Base-by-base conservation (phyloP, 2,329 filamentous ascomycete species). In the Diaporthe sp. region DNA sequence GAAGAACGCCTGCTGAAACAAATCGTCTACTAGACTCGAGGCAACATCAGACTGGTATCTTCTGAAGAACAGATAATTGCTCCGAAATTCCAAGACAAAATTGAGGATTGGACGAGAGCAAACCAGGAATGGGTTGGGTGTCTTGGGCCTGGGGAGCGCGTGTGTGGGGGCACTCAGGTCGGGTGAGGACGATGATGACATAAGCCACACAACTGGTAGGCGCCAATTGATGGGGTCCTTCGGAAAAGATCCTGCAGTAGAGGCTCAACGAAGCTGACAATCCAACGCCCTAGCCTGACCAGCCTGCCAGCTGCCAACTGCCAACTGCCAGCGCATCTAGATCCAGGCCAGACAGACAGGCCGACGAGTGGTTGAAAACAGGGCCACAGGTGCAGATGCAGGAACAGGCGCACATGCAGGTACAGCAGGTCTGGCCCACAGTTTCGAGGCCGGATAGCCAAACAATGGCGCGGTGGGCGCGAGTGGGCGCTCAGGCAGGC, bases 331-430 rank as follows among this genome's bases (percentile, higher is more conserved):
- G 62, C 46, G 34, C 49, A 55, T 37, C n/a, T 34, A 55, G n/a
- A 68, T 12, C 25, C 19, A 49, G 44, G 8, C 10, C 25, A 13
- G 62, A 28, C 42, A 34, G 28, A 3, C 61, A 67, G 59, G 10
- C 9, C 22, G 31, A 53, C 17, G 62, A 53, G 31, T 51, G 62
- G 62, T 31, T 31, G 44, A 22, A 22, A 4, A 37, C 28, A 34
- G 10, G 31, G 12, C n/a, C 28, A 53, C 46, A 19, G 49, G 19
- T 17, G 46, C 65, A 42, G 46, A 39, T 22, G 62, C 62, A 68
- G 62, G 62, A 53, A 69, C 65, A 28, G 65, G 12, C 37, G 31
- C 65, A 17, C 1, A 55, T 37, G 46, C 65, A 69, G 65, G 65
- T 13, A 69, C 65, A 69, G 34, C 65, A 42, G 65, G n/a, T 8